Conservation (phyloP, 106 monocot species). For the Iris macrosiphon region DNA sequence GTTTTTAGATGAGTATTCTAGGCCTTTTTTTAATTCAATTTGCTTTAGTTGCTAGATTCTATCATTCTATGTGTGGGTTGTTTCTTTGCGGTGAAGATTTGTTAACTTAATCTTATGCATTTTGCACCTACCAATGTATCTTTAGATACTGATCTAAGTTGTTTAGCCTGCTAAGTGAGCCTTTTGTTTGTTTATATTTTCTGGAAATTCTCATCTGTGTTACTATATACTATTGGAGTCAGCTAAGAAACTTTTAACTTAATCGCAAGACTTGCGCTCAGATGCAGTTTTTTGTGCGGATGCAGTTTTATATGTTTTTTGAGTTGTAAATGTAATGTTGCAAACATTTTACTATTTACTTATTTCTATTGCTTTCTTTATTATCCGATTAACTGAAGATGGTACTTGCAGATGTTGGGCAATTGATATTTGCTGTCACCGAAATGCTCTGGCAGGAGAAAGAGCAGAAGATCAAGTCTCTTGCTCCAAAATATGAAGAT, state of each 20-base stretch:
- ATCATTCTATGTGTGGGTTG: neutral
- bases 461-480: slow-evolving; percentile 52
- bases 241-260: too few species aligned
- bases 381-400: neutral
- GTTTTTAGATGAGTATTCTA: neutral
- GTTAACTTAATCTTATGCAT: too few species aligned
- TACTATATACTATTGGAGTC: too few species aligned
- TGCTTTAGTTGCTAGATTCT: neutral
- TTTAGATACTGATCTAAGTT: too few species aligned
- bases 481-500: slow-evolving; percentile 57
- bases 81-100: neutral
- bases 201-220: too few species aligned
- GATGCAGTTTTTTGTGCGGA: too few species aligned
- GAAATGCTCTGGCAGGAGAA: slow-evolving; percentile 47
- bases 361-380: neutral
- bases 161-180: too few species aligned
- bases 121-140: too few species aligned
- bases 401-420: slow-evolving; percentile 21
- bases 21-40: neutral
- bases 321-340: neutral
- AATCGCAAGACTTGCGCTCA: too few species aligned
- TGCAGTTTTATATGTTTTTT: neutral
- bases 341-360: neutral
- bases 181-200: too few species aligned
- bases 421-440: slow-evolving; percentile 33